Conservation (phyloP, 352 stramenopile genomes). For the Plasmopara halstedii region DNA sequence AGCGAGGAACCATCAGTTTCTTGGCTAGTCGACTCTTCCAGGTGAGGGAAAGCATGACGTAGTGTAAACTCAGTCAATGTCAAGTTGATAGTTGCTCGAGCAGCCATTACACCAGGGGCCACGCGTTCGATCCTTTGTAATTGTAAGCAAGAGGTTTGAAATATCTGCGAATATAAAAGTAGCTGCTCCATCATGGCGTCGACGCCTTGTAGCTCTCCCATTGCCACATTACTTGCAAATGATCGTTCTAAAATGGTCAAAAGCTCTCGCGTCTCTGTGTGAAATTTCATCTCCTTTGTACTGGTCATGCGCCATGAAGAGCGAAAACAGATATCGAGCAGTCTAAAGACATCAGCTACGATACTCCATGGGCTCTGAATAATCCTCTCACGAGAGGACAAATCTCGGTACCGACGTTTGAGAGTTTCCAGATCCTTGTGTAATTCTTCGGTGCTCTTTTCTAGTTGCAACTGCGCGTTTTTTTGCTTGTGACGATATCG, state of each 20-base stretch:
- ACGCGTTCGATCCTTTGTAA: slow-evolving; percentile 10
- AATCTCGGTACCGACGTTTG: slow-evolving; percentile 8
- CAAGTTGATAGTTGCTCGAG: slow-evolving; percentile 8
- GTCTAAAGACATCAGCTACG: slow-evolving; percentile 7
- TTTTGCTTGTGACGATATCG: slow-evolving; percentile 17
- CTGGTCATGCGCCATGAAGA: slow-evolving; percentile 7
- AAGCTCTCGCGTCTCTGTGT: slow-evolving; percentile 1
- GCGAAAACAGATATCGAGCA: slow-evolving; percentile 10
- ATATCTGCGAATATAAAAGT: slow-evolving; percentile 8
- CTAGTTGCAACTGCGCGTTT: slow-evolving; percentile 3
- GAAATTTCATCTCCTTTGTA: slow-evolving; percentile 4
- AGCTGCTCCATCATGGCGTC: slow-evolving; percentile 10
- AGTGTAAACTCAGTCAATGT: slow-evolving; percentile 17
- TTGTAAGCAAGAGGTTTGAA: slow-evolving; percentile 6
- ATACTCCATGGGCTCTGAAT: slow-evolving; percentile 15
- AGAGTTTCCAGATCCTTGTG: slow-evolving; percentile 8
- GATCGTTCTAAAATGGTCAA: slow-evolving; percentile 5
- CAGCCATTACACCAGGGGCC: slow-evolving; percentile 6
- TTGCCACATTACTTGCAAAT: slow-evolving; percentile 5
- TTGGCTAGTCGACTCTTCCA: background rate
- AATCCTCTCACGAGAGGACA: slow-evolving; percentile 13
- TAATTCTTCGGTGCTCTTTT: slow-evolving; percentile 9
- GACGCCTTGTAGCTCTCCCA: slow-evolving; percentile 9
- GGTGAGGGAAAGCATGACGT: slow-evolving; percentile 3
- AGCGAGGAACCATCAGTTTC: background rate